phyloP scores from a whole-genome alignment of 495 filamentous ascomycete genomes.

The Diplogelasinospora grovesii region DNA sequence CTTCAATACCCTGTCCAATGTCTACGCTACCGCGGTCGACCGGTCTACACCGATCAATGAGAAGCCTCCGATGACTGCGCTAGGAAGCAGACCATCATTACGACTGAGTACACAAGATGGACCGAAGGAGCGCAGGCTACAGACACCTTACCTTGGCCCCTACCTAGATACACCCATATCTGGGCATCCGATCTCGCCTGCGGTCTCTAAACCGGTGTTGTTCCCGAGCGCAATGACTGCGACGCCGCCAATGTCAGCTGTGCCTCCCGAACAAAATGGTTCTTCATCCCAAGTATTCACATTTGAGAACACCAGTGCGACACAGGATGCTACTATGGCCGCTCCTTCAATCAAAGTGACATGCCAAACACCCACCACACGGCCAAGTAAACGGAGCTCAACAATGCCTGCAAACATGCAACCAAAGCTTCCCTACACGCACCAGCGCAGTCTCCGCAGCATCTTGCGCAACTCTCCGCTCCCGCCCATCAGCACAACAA shows the following conservation, averaged over 20 bases:
- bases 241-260: slow-evolving; percentile 45
- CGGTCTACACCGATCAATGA: slow-evolving; percentile 51
- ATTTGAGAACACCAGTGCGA: slow-evolving; percentile 20
- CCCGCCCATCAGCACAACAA: slow-evolving; percentile 38
- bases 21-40: slow-evolving; percentile 62
- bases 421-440: slow-evolving; percentile 55
- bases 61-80: slow-evolving; percentile 33
- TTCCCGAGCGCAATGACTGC: slow-evolving; percentile 43
- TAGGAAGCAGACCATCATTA: slow-evolving; percentile 33
- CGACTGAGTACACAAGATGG: slow-evolving; percentile 38
- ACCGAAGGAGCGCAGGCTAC: slow-evolving; percentile 19
- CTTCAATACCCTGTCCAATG: slow-evolving; percentile 78
- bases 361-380: slow-evolving; percentile 26
- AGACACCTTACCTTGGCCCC: slow-evolving; percentile 36
- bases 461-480: slow-evolving; percentile 74
- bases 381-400: slow-evolving; percentile 28
- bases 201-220: slow-evolving; percentile 29
- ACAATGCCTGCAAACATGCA: slow-evolving; percentile 21
- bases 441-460: slow-evolving; percentile 58
- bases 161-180: slow-evolving; percentile 41
- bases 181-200: slow-evolving; percentile 36
- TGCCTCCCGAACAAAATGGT: slow-evolving; percentile 30
- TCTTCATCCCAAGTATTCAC: slow-evolving; percentile 33
- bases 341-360: slow-evolving; percentile 1
- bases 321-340: slow-evolving; percentile 7